Base-by-base conservation (phyloP, 345 rosid genomes). In the Garcia nutans region DNA sequence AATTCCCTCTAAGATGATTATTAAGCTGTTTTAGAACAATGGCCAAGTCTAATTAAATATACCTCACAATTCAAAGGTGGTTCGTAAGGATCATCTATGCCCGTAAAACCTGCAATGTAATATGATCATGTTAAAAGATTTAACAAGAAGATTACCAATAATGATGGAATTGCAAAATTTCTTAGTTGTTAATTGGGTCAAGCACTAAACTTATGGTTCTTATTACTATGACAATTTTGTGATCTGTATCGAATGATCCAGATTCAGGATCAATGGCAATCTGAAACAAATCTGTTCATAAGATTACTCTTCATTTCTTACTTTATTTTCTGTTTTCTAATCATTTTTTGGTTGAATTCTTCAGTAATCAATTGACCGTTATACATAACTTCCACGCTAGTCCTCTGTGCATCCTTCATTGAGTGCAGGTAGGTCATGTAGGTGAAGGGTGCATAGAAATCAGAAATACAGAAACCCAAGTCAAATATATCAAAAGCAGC, bases 51-150 rank as follows among this genome's bases (percentile, higher is more conserved):
- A 47, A 57, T 67, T 8, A 15, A 23, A 55, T 71, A 61, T 87
- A 91, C 97, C 96, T 95, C 97, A 45, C 97, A 90, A 17, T 86
- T 88, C 82, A 91, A 70, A 8, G 99, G 97, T 1, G 94, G 87
- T 81, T 95, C 97, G 28, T 95, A 93, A 2, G 96, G 96, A 74
- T 95, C 99, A 82, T 95, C 99, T 67, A 95, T 91, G 62, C 99
- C 97, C 6, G 99, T 91, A 81, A 95, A 93, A 82, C 97, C 97
- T 92, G 86, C 77, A 82, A 70, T 45, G 45, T 65, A 65, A 68
- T 19, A 37, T 42, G 24, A 31, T 22, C 41, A 63, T 7, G 15
- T 59, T 60, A 33, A 5, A 37, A 66, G 9, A 47, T 5, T 55
- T 24, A 26, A 61, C 68, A 64, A 28, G 77, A 58, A 28, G 75